Evolutionary conservation across 257 asterid species (phyloP), one percentile per base, ranked within the genome.

Genomic region (Solanum clarkiae): DNA sequence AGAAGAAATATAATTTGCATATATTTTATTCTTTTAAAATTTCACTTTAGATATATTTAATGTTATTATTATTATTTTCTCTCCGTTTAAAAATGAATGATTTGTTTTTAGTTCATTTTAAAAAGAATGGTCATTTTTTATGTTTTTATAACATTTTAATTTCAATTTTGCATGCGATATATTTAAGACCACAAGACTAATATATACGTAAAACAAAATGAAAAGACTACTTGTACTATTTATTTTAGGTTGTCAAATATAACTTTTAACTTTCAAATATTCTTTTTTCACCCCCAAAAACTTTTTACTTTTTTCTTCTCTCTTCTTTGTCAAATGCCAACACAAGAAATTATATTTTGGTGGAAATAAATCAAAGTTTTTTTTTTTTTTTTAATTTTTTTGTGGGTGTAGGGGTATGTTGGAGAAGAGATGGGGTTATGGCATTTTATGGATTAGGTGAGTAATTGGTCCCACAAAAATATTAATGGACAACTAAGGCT

Each of bases 401-500:
- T 53, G 3, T 10, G 13, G 7, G 7, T 0, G 4, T 1, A 18
- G 13, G 8, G 13, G 13, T 14, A 49, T 4, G 65, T 4, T 26
- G 82, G 17, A 16, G 51, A 72, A 69, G 74, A 13, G 70, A 68
- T 59, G 22, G 86, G 88, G 85, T 80, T 82, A 88, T 88, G 91
- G 89, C 88, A 85, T 87, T 49, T 80, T 87, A 77, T 72, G 91
- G 85, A 79, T 86, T 88, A 85, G 92, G 91, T 87, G 87, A 87
- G 84, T 72, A 26, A 32, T 85, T 60, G 88, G 89, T 82, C 89
- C 89, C 91, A 88, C 54, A 53, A 84, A 80, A 79, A 83, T 84
- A 85, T 87, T 71, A 87, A 90, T 88, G 92, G 89, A 88, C 91
- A 89, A 87, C 92, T 88, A 87, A 87, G 88, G 90, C 75, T 70